Evolutionary conservation across 768 basidiomycete species (phyloP).

Genomic region (Gymnopilus junonius): DNA sequence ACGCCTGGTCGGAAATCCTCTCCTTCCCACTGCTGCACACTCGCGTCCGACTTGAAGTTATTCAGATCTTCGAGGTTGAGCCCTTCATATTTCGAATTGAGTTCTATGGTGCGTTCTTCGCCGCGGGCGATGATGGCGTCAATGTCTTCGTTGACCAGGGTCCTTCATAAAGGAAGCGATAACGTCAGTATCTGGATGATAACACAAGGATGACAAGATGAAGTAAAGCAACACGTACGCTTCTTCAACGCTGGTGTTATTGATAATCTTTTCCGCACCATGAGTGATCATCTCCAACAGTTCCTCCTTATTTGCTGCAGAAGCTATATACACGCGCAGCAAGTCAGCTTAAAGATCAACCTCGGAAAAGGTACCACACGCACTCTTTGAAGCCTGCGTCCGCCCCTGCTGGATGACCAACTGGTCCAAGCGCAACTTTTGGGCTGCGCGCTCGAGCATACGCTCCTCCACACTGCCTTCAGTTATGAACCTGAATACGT

Average conservation of each 20-base stretch:
- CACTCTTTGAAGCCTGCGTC: conserved; percentile 79
- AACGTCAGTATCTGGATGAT: neutral
- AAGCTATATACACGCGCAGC: conserved; percentile 46
- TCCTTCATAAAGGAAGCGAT: conserved; percentile 39
- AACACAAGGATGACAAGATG: no score
- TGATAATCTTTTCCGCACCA: conserved; percentile 97
- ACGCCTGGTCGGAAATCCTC: conserved; percentile 88
- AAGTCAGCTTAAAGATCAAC: neutral
- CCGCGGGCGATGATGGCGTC: conserved; percentile 92
- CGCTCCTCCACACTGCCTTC: conserved; percentile 96
- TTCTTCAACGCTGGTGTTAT: conserved; percentile 48
- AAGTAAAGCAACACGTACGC: no score
- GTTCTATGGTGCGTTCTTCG: conserved; percentile 85
- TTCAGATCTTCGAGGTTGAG: conserved; percentile 94
- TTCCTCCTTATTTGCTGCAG: conserved; percentile 91
- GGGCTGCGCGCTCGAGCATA: conserved; percentile 93
- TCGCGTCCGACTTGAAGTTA: conserved; percentile 95
- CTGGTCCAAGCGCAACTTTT: conserved; percentile 94
- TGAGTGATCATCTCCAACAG: conserved; percentile 98
- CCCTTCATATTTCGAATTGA: conserved; percentile 91
- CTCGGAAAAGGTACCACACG: conserved; percentile 18
- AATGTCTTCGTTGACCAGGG: conserved; percentile 86
- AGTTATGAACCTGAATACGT: conserved; percentile 96
- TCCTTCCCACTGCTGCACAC: conserved; percentile 94
- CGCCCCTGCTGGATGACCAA: conserved; percentile 97